Evolutionary conservation across 192 early-diverging fungal genomes (phyloP), one percentile per base, ranked within the genome.

Genomic region (Mortierella alpina): DNA sequence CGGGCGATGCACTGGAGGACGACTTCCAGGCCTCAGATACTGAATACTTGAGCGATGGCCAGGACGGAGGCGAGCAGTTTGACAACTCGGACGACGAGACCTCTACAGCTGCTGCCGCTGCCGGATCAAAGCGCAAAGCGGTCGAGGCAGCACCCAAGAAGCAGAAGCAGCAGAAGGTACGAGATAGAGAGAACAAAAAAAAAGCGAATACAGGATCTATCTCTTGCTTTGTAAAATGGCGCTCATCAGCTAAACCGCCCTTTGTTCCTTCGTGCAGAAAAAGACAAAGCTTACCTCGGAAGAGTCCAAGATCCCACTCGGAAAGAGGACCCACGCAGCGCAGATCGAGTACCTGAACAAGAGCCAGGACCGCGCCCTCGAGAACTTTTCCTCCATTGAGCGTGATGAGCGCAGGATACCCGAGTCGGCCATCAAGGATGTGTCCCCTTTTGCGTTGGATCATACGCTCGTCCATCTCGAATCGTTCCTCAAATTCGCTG

Each of bases 401-500:
- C 66, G 69, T 12, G 75, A 85, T 39, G 81, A 72, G 39, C 67
- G 75, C 45, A 66, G 74, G 44, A 74, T 82, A 70, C 65, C 66
- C 31, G 72, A 74, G 45, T 64, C 73, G 7, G 73, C 82, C 12
- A 54, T 88, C 68, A 77, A 86, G 53, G 72, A 88, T 49, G 73
- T 74, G 51, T 55, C 75, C 4, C 79, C 80, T 13, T 88, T 88
- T 68, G 72, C 76, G 4, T 64, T 84, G 23, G 83, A 84, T 64
- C 87, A 86, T 60, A 84, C 79, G 6, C 57, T 88, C 7, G 84
- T 85, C 40, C 63, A 73, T 48, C 57, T 88, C 17, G 82, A 86
- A 31, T 82, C 75, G n/a, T 88, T 84, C 48, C 70, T 88, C 70
- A 88, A 88, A 51, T 88, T 88, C 62, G 87, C 84, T 49, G 64